Evolutionary conservation across 495 filamentous ascomycete genomes (phyloP), one percentile per base, ranked within the genome.

Genomic region (Sordaria brevicollis): DNA sequence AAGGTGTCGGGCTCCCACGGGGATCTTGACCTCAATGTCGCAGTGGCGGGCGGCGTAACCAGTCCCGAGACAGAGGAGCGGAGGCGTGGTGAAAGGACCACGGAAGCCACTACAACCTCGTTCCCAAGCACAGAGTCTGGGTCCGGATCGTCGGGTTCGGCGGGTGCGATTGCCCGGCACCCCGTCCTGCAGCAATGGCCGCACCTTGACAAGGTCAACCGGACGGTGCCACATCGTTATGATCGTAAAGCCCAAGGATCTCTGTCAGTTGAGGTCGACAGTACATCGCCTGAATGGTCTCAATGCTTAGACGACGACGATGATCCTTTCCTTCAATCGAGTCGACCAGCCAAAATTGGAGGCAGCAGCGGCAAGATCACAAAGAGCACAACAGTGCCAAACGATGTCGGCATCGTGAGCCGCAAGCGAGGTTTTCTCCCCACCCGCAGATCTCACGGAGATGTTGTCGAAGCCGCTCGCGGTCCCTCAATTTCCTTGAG

Each of bases 61-160:
- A 37, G 29, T 38, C 3, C 38, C 11, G 34, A 38, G 15, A 4
- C 19, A 6, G 29, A 67, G 43, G 25, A n/a, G 1, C 10, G 54
- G 65, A 9, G 72, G 15, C 69, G 71, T 11, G 66, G 66, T 34
- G 41, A 68, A n/a, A 70, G 69, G 1, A 69, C 70, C 2, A 25
- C 21, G 2, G 68, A 67, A 2, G 41, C 54, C 15, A 17, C 25
- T 0, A 69, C 74, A 4, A 72, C 34, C 4, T 65, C 72, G 1
- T 71, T 69, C 37, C 70, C 38, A 11, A 72, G 65, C 39, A 69
- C 66, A 34, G 70, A 33, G 34, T 65, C 68, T 13, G 69, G 68
- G 5, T 57, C 38, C 66, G 69, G n/a, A 70, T 25, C n/a, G 15
- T 39, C 38, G 9, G 43, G 29, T 19, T 39, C 25, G 37, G 25